Conservation (phyloP, 345 rosid genomes). For the Combretum micranthum region DNA sequence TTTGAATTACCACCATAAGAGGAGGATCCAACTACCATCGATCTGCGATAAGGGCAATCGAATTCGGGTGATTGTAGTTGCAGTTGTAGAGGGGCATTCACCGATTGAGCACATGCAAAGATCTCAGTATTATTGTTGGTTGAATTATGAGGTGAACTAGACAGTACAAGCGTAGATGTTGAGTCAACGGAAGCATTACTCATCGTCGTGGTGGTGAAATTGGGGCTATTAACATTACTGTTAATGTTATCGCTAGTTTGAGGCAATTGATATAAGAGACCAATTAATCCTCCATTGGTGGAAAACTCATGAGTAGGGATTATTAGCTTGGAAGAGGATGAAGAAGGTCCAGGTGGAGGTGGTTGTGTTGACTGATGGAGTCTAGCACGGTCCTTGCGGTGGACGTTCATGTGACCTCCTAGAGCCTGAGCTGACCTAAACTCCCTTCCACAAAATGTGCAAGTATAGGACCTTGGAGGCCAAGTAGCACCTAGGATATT, state of each 20-base stretch:
- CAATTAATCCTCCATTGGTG: constrained; percentile 37
- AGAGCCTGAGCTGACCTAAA: constrained; percentile 95
- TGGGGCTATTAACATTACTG: neutral
- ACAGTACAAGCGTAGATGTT: constrained; percentile 40
- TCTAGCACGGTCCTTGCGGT: constrained; percentile 82
- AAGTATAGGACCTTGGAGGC: constrained; percentile 93
- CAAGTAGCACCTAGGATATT: constrained; percentile 77
- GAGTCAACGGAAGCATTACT: constrained; percentile 21
- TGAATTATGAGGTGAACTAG: constrained; percentile 26
- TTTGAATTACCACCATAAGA: neutral
- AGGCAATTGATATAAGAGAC: constrained; percentile 65
- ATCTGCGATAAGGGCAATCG: too few species aligned
- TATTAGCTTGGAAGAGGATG: constrained; percentile 30
- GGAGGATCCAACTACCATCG: too few species aligned
- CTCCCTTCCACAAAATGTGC: constrained; percentile 86
- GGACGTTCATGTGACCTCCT: constrained; percentile 99
- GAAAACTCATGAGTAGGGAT: constrained; percentile 41
- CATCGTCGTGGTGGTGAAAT: constrained; percentile 8
- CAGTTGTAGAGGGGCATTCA: too few species aligned
- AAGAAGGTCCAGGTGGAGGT: constrained; percentile 14
- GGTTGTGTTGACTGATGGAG: constrained; percentile 40
- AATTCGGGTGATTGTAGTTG: constrained; percentile 5
- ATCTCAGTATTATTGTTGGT: constrained; percentile 7
- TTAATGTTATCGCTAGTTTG: constrained; percentile 29
- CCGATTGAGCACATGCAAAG: too few species aligned